Percentiles rank a stretch among this genome's conserved stretches.
phyloP scores from a whole-genome alignment of 2,329 filamentous ascomycete genomes.

The Sporothrix brunneoviolacea region DNA sequence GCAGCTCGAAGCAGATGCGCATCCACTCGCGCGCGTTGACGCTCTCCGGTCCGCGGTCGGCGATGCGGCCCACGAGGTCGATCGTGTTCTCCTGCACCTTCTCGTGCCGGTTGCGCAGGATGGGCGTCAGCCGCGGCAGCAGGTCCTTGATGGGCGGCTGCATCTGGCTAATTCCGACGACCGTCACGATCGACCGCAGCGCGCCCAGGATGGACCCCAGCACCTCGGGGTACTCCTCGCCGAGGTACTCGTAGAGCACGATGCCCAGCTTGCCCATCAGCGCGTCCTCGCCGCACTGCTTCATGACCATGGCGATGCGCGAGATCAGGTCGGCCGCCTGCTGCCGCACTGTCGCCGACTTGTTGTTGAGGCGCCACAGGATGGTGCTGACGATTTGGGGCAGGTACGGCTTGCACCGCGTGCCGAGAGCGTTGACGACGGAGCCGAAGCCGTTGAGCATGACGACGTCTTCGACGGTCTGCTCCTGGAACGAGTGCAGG shows the following conservation, averaged over 20 bases:
- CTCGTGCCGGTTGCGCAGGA: conserved; percentile 94
- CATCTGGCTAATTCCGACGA: conserved; percentile 96
- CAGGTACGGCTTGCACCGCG: conserved; percentile 90
- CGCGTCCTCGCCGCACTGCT: conserved; percentile 93
- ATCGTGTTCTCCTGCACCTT: conserved; percentile 99
- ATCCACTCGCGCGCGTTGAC: conserved; percentile 99
- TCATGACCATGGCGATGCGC: conserved; percentile 97
- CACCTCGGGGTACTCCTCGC: conserved; percentile 97
- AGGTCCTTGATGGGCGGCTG: conserved; percentile 96
- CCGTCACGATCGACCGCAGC: conserved; percentile 90
- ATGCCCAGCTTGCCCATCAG: conserved; percentile 92
- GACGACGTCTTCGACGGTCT: conserved; percentile 90
- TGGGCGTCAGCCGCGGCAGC: conserved; percentile 90
- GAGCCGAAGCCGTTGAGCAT: conserved; percentile 98
- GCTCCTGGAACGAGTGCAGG: conserved; percentile 93
- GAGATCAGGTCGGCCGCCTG: conserved; percentile 96
- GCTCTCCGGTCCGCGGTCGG: conserved; percentile 90
- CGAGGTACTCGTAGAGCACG: conserved; percentile 94
- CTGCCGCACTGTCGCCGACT: conserved; percentile 91
- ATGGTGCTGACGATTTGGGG: conserved; percentile 97
- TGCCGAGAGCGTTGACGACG: conserved; percentile 89
- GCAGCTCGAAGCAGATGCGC: conserved; percentile 97
- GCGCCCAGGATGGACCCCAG: conserved; percentile 94
- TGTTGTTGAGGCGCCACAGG: conserved; percentile 95
- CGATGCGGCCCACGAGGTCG: conserved; percentile 94